Evolutionary conservation across 2,329 filamentous ascomycete species (phyloP), one percentile per base, ranked within the genome.

Genomic region (Aspergillus jensenii): DNA sequence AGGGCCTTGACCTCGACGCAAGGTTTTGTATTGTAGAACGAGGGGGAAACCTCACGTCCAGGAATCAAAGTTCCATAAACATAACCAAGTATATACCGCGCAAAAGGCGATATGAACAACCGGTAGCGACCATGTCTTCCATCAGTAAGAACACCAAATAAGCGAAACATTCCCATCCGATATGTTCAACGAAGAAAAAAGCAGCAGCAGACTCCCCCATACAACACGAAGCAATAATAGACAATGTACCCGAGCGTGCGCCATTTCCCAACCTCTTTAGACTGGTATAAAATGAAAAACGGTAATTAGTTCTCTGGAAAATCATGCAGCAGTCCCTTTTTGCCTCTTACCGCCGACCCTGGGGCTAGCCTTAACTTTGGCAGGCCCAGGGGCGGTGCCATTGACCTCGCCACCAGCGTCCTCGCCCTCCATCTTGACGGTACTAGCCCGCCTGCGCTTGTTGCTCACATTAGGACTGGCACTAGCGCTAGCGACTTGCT

Each of bases 381-480:
- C 66, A 15, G 71, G 62, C 50, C 68, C 74, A 27, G 67, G 65
- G 17, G 67, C 73, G 35, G 72, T 66, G 35, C 79, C 78, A 59
- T 86, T 86, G 51, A 84, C 76, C 58, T 84, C 80, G 25, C 68
- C 73, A 54, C 64, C 66, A 48, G 71, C 76, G 45, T 84, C 84
- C 47, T 86, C 84, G 40, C 74, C 78, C 65, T 87, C 84, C 53
- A 81, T 73, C 70, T 87, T 87, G 56, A 86, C 83, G 14, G 81
- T 81, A 70, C 85, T 87, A 25, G 80, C 73, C 59, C 85, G 77
- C 59, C 85, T 80, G 58, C 82, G 77, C 72, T 88, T 88, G 66
- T 80, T 81, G 48, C 76, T 81, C 44, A 85, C 80, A 64, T 84
- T 86, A 2, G 85, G 85, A 63, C 85, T 87, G 5, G 85, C 86